Base-by-base conservation (phyloP, 129 eudicot genomes). In the Pseudognaphalium luteoalbum region DNA sequence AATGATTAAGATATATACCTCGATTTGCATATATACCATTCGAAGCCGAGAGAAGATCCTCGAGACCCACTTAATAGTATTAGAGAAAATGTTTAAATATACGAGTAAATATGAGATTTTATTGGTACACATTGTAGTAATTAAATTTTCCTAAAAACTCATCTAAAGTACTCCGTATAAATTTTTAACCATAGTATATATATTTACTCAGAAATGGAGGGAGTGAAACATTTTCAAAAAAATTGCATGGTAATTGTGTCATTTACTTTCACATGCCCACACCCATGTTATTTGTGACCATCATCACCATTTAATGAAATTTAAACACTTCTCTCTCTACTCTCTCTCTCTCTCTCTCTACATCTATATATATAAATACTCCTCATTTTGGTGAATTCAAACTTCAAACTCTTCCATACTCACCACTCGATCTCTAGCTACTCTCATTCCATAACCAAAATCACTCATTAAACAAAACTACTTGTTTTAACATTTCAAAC, bases 401-500 rank as follows among this genome's bases (percentile, higher is more conserved):
- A 74, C 58, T 60, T 74, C 70, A 74, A 56, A 41, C 41, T 41
- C 54, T 39, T 52, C 30, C 63, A 16, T 29, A 66, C 74, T 47
- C 74, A 70, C 74, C 29, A 58, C 59, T 11, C 61, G 5, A n/a
- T 25, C 28, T 25, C 28, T 25, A 25, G 28, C 74, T 42, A 51
- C 29, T 16, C 73, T 16, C 64, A 16, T 47, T 62, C 59, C 37
- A 19, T 15, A 22, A 41, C 29, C 50, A 11, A 74, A 25, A 20
- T 57, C 62, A 57, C 76, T 57, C 17, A 12, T 21, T 25, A 25
- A 25, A 25, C 28, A 25, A 25, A 32, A 32, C 34, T 32, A 32
- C 9, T 62, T 74, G 54, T 25, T 25, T 25, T 25, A 25, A 25
- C 28, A 25, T 25, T 25, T 25, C n/a, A 47, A 44, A 47, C 54